phyloP scores from a whole-genome alignment of 148 eudicot species.

The Fallopia convolvulus region DNA sequence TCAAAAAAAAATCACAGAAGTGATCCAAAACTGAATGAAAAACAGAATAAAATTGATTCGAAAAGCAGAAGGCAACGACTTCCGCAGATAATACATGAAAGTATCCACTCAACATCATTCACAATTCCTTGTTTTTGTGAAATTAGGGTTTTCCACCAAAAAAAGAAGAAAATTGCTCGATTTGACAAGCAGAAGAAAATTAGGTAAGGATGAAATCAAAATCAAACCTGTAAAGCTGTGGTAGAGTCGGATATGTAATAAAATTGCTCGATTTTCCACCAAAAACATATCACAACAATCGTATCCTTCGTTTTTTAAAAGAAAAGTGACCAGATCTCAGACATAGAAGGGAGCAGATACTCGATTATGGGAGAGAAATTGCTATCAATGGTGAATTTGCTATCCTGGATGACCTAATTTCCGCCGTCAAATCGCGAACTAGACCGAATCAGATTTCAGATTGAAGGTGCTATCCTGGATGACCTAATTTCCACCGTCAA shows the following conservation, averaged over 20 bases:
- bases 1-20: no score
- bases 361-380: background rate
- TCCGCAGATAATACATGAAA: conserved; percentile 49
- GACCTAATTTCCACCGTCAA: no score
- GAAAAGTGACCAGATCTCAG: background rate
- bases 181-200: background rate
- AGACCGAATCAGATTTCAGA: no score
- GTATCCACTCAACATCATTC: conserved; percentile 52
- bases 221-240: background rate
- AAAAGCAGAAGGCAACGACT: conserved; percentile 86
- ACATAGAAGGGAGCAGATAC: background rate
- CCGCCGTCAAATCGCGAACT: no score
- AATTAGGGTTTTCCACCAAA: background rate
- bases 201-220: background rate
- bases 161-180: background rate
- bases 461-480: no score
- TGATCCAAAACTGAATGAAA: no score
- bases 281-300: background rate
- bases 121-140: conserved; percentile 42
- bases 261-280: background rate
- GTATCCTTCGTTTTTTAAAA: background rate
- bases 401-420: no score
- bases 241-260: background rate
- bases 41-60: conserved; percentile 47
- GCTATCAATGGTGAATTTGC: background rate